Evolutionary conservation across 352 stramenopile genomes (phyloP), one percentile per base, ranked within the genome.

Genomic region (Globisporangium ultimum): DNA sequence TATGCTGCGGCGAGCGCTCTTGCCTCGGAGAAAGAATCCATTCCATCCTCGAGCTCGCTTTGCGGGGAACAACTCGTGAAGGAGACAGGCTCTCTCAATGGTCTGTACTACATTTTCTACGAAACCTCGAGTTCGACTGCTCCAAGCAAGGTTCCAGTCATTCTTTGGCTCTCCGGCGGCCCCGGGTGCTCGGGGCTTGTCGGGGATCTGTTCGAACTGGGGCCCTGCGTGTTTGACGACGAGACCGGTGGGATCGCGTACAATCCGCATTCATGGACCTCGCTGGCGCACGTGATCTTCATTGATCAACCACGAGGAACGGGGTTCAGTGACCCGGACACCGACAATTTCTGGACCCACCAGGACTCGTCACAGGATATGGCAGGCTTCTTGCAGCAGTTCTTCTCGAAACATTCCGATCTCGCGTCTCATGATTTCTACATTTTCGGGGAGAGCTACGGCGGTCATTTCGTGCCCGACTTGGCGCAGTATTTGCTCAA

Each of bases 111-210:
- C 60, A 63, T 89, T 36, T 89, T 87, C 38, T 94, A 89, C 58
- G 70, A 87, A 46, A 81, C 82, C 3, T 68, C 76, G 20, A 56
- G 34, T 22, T 12, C 17, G 40, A 52, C 40, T 45, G 40, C 12
- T 2, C 7, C 40, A 12, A 42, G 11, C 24, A 43, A 56, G 3
- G 61, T 70, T 18, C 97, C 97, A 0, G 78, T 99, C 22, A 80
- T 99, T 11, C 61, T 99, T 9, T 99, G 97, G 97, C 76, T 99
- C 7, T 98, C 93, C 9, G 96, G 97, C 32, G 97, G 96, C 15
- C 96, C 97, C 11, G 96, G 96, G 1, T 99, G 97, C 78, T 98
- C 91, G 6, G 96, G 89, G 9, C 76, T 96, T 13, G 74, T 98
- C 24, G 97, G 83, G 0, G 71, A 98, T 3, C 70, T 99, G 2